Evolutionary conservation across 495 filamentous ascomycete species (phyloP).

Genomic region (Aspergillus mulundensis): DNA sequence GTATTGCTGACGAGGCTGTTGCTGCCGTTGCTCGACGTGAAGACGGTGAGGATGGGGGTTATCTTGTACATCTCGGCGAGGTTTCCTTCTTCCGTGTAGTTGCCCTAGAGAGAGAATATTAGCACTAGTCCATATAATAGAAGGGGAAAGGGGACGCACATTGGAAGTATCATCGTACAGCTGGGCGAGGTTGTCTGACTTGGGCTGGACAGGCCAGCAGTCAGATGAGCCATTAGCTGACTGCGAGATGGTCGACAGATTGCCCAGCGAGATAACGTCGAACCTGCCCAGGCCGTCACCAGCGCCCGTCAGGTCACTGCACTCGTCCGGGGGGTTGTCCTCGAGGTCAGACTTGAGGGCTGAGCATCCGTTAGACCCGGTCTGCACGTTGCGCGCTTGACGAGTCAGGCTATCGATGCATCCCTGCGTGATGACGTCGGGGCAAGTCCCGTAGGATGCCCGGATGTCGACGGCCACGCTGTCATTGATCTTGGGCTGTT

Average conservation of each 20-base stretch:
- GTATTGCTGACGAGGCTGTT: not conserved
- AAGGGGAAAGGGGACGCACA: not conserved
- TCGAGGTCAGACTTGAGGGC: not conserved
- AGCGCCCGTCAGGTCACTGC: not conserved
- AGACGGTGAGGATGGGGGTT: conserved; percentile 16
- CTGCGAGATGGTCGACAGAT: not conserved
- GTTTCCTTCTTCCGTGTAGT: conserved; percentile 6
- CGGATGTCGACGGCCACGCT: conserved; percentile 8
- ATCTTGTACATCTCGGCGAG: conserved; percentile 12
- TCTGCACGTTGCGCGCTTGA: not conserved
- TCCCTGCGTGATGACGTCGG: conserved; percentile 15
- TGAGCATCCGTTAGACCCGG: not conserved
- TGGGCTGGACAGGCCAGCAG: conserved; percentile 16
- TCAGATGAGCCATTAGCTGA: conserved; percentile 7
- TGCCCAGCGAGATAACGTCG: conserved; percentile 3
- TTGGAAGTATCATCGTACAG: conserved; percentile 1
- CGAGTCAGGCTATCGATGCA: conserved; percentile 14
- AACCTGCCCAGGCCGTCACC: conserved; percentile 12
- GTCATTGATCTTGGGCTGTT: not conserved
- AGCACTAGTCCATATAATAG: not conserved
- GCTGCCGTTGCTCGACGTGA: conserved; percentile 1
- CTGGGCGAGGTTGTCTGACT: conserved; percentile 8
- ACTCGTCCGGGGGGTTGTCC: conserved; percentile 3
- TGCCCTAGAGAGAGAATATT: conserved; percentile 3
- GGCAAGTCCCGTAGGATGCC: conserved; percentile 12